Evolutionary conservation across 331 rosid species (phyloP).

Genomic region (Malus hybrid): DNA sequence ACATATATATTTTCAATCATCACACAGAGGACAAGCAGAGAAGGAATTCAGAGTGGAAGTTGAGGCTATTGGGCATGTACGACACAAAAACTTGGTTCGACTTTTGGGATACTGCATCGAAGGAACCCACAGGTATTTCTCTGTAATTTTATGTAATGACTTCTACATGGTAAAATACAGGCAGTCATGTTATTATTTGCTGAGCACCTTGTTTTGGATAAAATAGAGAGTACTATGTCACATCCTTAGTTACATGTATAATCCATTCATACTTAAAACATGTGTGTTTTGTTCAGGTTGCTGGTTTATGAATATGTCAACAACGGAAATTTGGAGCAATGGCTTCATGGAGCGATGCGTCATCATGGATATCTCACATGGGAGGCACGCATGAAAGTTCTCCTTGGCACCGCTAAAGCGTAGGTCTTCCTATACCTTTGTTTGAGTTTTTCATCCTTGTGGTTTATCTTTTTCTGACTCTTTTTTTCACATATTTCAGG

Average conservation of each 20-base stretch:
- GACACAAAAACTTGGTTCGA: constrained; percentile 90
- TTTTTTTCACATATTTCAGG: constrained; percentile 33
- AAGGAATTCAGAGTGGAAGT: constrained; percentile 94
- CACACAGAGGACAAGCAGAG: constrained; percentile 88
- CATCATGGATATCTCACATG: constrained; percentile 85
- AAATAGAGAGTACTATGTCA: background rate
- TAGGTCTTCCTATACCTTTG: constrained; percentile 26
- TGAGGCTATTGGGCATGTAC: constrained; percentile 92
- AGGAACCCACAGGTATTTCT: constrained; percentile 81
- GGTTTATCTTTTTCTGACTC: constrained; percentile 12
- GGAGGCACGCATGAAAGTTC: constrained; percentile 90
- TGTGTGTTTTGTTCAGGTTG: constrained; percentile 41
- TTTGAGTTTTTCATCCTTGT: constrained; percentile 4
- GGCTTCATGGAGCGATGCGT: constrained; percentile 92
- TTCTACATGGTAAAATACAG: background rate
- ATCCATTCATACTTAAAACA: no score
- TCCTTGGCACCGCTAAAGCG: constrained; percentile 94
- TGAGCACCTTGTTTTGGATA: background rate
- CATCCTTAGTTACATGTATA: background rate
- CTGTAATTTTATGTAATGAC: background rate
- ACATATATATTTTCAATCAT: constrained; percentile 11
- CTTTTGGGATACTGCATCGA: constrained; percentile 86
- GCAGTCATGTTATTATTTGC: background rate
- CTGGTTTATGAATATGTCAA: constrained; percentile 84
- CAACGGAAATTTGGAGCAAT: constrained; percentile 89